A percentile compares a stretch with the other conserved stretches of the same genome.
phyloP scores from a whole-genome alignment of 305 asterid species.

The Solanum chacoense region DNA sequence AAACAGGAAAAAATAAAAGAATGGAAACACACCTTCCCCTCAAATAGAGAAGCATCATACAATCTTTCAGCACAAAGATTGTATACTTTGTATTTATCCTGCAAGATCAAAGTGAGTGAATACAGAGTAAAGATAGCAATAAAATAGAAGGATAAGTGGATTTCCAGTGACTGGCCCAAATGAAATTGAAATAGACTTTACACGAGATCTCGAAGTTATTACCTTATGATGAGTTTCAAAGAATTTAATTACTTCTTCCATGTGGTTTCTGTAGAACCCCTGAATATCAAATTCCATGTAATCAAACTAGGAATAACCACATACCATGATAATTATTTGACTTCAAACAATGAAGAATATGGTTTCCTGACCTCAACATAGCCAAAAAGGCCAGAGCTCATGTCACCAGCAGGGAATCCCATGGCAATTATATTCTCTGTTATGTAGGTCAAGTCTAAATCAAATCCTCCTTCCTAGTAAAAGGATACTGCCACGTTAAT shows the following conservation, averaged over 20 bases:
- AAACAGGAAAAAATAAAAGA: neutral
- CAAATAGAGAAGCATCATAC: constrained; percentile 88
- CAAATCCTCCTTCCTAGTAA: constrained; percentile 92
- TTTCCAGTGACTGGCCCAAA: neutral
- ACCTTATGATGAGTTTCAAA: constrained; percentile 97
- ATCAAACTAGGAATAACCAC: constrained; percentile 14
- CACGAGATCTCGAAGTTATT: neutral
- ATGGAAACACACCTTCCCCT: constrained; percentile 70
- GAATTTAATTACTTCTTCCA: constrained; percentile 98
- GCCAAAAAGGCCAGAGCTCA: constrained; percentile 96
- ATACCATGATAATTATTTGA: neutral
- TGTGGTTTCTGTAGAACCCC: constrained; percentile 97
- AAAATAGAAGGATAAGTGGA: neutral
- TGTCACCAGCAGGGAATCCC: constrained; percentile 99
- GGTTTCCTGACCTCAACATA: constrained; percentile 71
- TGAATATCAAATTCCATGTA: constrained; percentile 23
- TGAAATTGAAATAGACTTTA: neutral
- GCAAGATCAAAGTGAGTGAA: constrained; percentile 22
- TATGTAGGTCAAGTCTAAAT: constrained; percentile 96
- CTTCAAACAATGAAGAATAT: neutral
- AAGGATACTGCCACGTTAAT: neutral
- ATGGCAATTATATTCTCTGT: constrained; percentile 97
- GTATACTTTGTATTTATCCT: constrained; percentile 95
- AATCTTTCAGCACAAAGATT: constrained; percentile 98
- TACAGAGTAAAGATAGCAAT: constrained; percentile 2